These are phyloP conservation scores for Brasilioporus rufonigricans DNA, from an alignment of 768 basidiomycete species.

Conservation along the genomic window DNA sequence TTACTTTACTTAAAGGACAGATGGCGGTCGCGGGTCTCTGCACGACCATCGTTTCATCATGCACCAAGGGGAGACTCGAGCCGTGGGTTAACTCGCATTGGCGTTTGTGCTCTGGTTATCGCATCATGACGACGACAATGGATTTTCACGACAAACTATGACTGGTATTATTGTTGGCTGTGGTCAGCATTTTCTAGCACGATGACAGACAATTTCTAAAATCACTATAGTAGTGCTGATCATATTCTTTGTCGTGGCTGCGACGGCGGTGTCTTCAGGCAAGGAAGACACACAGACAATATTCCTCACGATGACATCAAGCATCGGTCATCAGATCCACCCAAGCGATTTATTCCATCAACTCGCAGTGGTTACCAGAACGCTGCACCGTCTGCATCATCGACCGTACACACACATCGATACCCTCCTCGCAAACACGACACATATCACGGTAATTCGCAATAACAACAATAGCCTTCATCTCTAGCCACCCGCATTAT, in stretches of 20 bases:
- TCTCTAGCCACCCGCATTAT: background rate
- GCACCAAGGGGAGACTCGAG: background rate
- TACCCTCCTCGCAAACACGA: slow-evolving; percentile 7
- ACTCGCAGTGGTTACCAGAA: background rate
- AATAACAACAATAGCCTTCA: background rate
- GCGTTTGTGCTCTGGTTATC: background rate
- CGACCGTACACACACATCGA: background rate
- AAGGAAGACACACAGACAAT: background rate
- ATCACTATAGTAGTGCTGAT: background rate
- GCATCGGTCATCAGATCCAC: background rate
- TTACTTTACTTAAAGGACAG: background rate
- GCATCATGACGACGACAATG: background rate
- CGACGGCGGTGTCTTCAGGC: slow-evolving; percentile 4
- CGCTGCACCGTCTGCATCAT: background rate
- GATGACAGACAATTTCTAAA: slow-evolving; percentile 1
- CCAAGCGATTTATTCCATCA: background rate
- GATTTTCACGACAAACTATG: background rate
- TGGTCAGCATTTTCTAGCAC: slow-evolving; percentile 10
- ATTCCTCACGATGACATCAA: background rate
- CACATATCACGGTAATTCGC: background rate
- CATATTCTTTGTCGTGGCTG: background rate
- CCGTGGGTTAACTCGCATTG: background rate
- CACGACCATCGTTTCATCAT: background rate
- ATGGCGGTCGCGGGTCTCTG: background rate
- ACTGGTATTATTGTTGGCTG: background rate